phyloP scores from a whole-genome alignment of 768 basidiomycete species.

The Boletus rubroflammeus region DNA sequence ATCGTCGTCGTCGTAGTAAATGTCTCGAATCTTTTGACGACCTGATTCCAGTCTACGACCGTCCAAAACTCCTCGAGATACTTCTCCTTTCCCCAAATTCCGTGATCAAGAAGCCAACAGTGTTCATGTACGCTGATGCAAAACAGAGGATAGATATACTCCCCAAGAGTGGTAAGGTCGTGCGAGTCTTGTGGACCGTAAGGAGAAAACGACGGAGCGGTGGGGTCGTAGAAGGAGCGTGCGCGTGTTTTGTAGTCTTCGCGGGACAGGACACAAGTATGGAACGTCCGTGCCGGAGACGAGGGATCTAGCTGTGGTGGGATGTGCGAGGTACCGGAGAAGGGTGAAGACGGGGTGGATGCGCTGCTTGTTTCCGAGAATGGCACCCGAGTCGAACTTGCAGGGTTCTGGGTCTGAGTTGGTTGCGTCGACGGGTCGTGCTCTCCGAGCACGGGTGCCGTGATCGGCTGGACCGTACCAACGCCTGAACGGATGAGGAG shows the following conservation, averaged over 20 bases:
- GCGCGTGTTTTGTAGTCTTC: conserved; percentile 8
- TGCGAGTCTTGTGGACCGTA: conserved; percentile 16
- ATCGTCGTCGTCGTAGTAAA: conserved; percentile 14
- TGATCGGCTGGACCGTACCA: conserved; percentile 31
- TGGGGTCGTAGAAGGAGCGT: conserved; percentile 30
- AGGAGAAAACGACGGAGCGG: background rate
- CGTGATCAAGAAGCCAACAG: conserved; percentile 85
- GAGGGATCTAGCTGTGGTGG: conserved; percentile 30
- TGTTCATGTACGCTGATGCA: conserved; percentile 81
- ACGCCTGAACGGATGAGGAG: conserved; percentile 67
- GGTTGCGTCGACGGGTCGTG: background rate
- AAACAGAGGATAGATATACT: conserved; percentile 67
- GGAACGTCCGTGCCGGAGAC: conserved; percentile 30
- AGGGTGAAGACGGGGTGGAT: conserved; percentile 37
- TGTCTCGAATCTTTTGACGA: conserved; percentile 33
- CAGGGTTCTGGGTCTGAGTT: background rate
- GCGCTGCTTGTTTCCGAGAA: conserved; percentile 27
- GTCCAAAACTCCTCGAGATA: conserved; percentile 84
- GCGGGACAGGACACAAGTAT: conserved; percentile 17
- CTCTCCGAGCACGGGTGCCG: conserved; percentile 31
- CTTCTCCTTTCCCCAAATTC: conserved; percentile 87
- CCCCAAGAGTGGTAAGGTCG: conserved; percentile 39
- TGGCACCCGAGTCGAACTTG: conserved; percentile 18
- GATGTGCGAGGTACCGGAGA: conserved; percentile 39
- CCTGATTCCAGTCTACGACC: conserved; percentile 73